These are phyloP conservation scores for Gossypium laxum DNA, from an alignment of 441 rosid species.

Conservation along the genomic window DNA sequence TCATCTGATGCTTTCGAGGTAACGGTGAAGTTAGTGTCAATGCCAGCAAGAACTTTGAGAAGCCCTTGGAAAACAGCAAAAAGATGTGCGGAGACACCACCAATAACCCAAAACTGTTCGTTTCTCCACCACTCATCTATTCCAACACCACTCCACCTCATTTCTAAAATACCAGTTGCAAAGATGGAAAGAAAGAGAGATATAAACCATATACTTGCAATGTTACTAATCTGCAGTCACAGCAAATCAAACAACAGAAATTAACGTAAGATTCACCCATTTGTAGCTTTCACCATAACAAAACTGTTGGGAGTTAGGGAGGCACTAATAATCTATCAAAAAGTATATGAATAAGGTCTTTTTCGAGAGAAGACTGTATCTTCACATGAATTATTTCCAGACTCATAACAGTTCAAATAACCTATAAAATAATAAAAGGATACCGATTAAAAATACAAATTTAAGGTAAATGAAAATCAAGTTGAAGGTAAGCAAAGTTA, in stretches of 20 bases:
- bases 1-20: slow-evolving; percentile 91
- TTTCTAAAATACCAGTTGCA: slow-evolving; percentile 90
- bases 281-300: background rate
- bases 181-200: slow-evolving; percentile 94
- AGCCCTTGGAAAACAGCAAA: slow-evolving; percentile 93
- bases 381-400: background rate
- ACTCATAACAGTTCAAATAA: background rate
- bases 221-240: slow-evolving; percentile 73
- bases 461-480: background rate
- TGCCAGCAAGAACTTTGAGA: slow-evolving; percentile 86
- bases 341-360: background rate
- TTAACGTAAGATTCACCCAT: background rate
- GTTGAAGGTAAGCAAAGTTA: background rate
- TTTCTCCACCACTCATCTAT: slow-evolving; percentile 99
- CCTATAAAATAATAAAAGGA: background rate
- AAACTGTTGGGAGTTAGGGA: background rate
- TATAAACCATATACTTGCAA: slow-evolving; percentile 94
- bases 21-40: slow-evolving; percentile 90
- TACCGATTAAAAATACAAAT: background rate
- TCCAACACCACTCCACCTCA: slow-evolving; percentile 98
- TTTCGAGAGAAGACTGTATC: background rate
- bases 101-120: slow-evolving; percentile 96
- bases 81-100: slow-evolving; percentile 89
- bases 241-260: background rate
- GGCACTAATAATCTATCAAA: background rate